Percentiles rank a stretch among this genome's conserved stretches.
These are phyloP conservation scores for Hymenoscyphus salicellus DNA, from an alignment of 2,329 filamentous ascomycete species.

Conservation along the genomic window DNA sequence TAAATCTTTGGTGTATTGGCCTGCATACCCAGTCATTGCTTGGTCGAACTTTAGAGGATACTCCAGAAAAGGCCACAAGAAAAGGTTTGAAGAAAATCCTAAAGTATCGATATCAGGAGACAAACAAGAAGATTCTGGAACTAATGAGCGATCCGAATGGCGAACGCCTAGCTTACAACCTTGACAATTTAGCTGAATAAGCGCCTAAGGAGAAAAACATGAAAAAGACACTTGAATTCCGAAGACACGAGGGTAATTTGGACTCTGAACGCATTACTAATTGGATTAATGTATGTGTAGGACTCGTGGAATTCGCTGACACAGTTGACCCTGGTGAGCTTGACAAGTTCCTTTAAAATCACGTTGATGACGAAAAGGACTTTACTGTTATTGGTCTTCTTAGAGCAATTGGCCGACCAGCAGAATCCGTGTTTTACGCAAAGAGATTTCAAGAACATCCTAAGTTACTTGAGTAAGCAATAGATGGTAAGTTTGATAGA, in stretches of 20 bases:
- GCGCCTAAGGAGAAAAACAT: background rate
- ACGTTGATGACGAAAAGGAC: background rate
- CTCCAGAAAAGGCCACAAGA: background rate
- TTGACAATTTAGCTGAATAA: background rate
- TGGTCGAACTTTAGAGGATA: background rate
- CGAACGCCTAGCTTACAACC: background rate
- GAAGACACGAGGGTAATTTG: background rate
- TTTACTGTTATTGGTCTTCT: background rate
- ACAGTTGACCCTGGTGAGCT: background rate
- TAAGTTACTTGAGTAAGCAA: background rate
- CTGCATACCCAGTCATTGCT: background rate
- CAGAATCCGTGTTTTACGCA: background rate
- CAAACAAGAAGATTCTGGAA: background rate
- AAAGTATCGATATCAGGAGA: background rate
- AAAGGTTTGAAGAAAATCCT: background rate
- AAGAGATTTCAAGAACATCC: background rate
- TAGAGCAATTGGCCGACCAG: background rate
- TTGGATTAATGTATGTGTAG: conserved; percentile 1
- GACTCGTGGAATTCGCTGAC: conserved; percentile 1
- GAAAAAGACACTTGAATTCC: background rate
- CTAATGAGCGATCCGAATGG: background rate
- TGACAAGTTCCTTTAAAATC: background rate
- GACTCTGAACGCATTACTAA: background rate
- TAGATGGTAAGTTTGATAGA: no score
- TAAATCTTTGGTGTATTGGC: background rate